These are phyloP conservation scores for Clavispora vitiphila DNA, from an alignment of 805 yeast species.

Conservation along the genomic window DNA sequence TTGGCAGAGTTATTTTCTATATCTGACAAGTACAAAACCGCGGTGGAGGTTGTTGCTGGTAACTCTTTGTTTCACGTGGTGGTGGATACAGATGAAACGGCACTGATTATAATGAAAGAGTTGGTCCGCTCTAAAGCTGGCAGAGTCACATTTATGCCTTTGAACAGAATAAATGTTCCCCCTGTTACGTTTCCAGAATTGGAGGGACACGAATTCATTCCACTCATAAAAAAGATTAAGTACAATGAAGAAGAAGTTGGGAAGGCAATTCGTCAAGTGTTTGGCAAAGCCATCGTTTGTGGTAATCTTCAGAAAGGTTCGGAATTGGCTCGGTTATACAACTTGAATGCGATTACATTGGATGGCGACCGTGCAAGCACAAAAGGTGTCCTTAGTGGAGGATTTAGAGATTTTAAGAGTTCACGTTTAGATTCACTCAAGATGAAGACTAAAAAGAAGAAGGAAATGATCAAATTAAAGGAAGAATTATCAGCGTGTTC, in stretches of 20 bases:
- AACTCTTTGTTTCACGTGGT: constrained; percentile 80
- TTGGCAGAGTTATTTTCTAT: constrained; percentile 79
- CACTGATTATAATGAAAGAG: constrained; percentile 72
- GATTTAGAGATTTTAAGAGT: constrained; percentile 63
- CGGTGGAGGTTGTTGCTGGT: constrained; percentile 89
- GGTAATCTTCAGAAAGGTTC: constrained; percentile 63
- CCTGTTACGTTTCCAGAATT: constrained; percentile 54
- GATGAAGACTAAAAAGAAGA: constrained; percentile 46
- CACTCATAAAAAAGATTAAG: constrained; percentile 70
- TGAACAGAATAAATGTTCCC: constrained; percentile 56
- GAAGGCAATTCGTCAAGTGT: constrained; percentile 71
- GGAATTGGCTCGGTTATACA: constrained; percentile 55
- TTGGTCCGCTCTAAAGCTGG: constrained; percentile 67
- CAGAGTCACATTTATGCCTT: constrained; percentile 86
- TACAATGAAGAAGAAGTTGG: constrained; percentile 48
- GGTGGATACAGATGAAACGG: constrained; percentile 83
- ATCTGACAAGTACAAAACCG: constrained; percentile 75
- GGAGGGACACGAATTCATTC: constrained; percentile 56
- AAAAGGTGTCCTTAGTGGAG: constrained; percentile 84
- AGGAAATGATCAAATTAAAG: constrained; percentile 30
- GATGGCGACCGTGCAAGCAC: constrained; percentile 89
- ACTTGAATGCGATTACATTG: constrained; percentile 74
- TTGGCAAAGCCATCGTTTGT: constrained; percentile 77
- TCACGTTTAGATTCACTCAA: constrained; percentile 71
- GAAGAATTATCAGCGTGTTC: constrained; percentile 35